These are phyloP conservation scores for Musa beccarii DNA, from an alignment of 176 grass and related monocot genomes.

Conservation along the genomic window DNA sequence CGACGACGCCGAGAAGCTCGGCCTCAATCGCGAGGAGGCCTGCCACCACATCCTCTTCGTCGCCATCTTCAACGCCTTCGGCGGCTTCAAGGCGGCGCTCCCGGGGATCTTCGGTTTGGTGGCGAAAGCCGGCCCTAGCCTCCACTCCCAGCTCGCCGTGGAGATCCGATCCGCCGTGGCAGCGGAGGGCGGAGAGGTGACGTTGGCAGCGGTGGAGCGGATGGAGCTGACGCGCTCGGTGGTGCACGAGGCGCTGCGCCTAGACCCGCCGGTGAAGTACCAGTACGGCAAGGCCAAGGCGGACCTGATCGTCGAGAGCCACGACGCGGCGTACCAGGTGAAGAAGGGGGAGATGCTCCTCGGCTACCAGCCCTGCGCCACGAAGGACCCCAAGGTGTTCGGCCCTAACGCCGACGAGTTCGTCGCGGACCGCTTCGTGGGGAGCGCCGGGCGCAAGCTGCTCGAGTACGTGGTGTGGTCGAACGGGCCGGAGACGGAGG, in stretches of 20 bases:
- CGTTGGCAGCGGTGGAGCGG: slow-evolving; percentile 26
- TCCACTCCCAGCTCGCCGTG: slow-evolving; percentile 38
- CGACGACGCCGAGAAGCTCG: slow-evolving; percentile 38
- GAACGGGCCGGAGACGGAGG: slow-evolving; percentile 61
- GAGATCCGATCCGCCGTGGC: slow-evolving; percentile 37
- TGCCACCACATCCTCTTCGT: slow-evolving; percentile 67
- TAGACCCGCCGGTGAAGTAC: slow-evolving; percentile 74
- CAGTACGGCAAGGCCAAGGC: slow-evolving; percentile 55
- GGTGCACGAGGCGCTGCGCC: slow-evolving; percentile 54
- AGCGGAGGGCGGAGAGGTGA: slow-evolving; percentile 10
- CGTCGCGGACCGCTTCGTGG: slow-evolving; percentile 45
- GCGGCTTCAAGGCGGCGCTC: slow-evolving; percentile 64
- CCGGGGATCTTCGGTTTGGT: background rate
- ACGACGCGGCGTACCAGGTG: slow-evolving; percentile 53
- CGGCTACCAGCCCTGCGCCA: slow-evolving; percentile 66
- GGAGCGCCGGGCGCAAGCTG: slow-evolving; percentile 16
- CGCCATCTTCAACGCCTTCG: slow-evolving; percentile 66
- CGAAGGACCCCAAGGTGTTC: slow-evolving; percentile 57
- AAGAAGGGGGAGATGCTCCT: slow-evolving; percentile 63
- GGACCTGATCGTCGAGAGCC: slow-evolving; percentile 60
- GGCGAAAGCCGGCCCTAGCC: slow-evolving; percentile 30
- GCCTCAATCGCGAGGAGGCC: slow-evolving; percentile 46
- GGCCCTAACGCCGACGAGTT: slow-evolving; percentile 34
- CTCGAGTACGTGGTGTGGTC: slow-evolving; percentile 71
- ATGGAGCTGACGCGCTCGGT: slow-evolving; percentile 69